These are phyloP conservation scores for Suillus subluteus DNA, from an alignment of 768 basidiomycete genomes.

Conservation along the genomic window DNA sequence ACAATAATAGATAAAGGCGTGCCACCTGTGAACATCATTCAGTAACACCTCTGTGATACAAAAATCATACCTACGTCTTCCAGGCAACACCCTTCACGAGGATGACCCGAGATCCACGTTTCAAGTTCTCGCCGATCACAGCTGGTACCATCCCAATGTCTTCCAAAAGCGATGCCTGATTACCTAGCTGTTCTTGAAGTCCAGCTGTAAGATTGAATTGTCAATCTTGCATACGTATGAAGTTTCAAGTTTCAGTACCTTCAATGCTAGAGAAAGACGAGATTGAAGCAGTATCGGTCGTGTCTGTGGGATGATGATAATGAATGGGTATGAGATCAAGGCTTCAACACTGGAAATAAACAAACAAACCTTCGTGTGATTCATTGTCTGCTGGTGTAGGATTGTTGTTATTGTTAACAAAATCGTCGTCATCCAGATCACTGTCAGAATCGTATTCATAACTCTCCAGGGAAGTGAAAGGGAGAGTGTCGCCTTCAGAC, in stretches of 20 bases:
- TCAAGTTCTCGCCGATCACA: neutral
- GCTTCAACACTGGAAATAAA: neutral
- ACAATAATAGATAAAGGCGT: slow-evolving; percentile 14
- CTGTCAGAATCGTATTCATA: neutral
- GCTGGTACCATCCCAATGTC: neutral
- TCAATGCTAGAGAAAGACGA: slow-evolving; percentile 6
- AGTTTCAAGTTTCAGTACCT: neutral
- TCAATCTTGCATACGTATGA: neutral
- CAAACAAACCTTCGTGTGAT: neutral
- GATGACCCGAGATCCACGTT: neutral
- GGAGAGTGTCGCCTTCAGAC: neutral
- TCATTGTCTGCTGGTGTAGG: neutral
- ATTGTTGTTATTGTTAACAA: neutral
- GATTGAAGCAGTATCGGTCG: neutral
- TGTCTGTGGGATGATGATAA: neutral
- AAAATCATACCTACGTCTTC: slow-evolving; percentile 10
- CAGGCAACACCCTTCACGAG: slow-evolving; percentile 15
- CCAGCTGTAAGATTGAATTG: neutral
- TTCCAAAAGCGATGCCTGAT: neutral
- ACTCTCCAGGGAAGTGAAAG: neutral
- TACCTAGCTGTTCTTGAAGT: neutral
- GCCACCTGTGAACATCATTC: slow-evolving; percentile 7
- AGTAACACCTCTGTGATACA: neutral
- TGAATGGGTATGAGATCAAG: neutral
- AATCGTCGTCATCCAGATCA: neutral